Base-by-base conservation (phyloP, 306 rosid genomes). In the Casuarina equisetifolia region DNA sequence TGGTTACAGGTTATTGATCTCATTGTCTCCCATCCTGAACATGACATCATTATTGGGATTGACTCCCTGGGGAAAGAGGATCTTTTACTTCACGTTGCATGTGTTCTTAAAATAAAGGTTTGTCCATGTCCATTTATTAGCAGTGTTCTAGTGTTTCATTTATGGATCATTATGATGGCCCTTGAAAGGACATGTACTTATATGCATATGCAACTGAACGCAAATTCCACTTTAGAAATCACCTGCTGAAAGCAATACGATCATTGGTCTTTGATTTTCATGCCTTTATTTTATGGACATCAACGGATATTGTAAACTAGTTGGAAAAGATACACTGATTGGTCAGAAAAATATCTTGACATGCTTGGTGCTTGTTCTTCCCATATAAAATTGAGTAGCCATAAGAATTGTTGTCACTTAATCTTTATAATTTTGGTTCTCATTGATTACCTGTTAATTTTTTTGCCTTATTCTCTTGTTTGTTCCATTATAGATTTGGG, bases 51-150 rank as follows among this genome's bases (percentile, higher is more conserved):
- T 77, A 91, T 91, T 70, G 93, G 88, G 74, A 85, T 91, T 48
- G 89, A 89, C 82, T 62, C 86, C 74, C 54, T 89, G 71, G 97
- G 97, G 17, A 91, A 91, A 78, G 97, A 91, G 79, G 91, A 91
- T 79, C 94, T 89, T 51, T 79, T 91, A 81, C 85, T 84, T 74
- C 87, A 83, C 79, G 88, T 89, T 68, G 70, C 93, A 44, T 71
- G 48, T 44, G 88, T 40, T 17, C 97, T 91, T 69, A 58, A 86
- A 40, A 84, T 88, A n/a, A 88, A 86, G 93, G 96, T 91, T n/a
- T 63, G 85, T 83, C 59, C 74, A 20, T 49, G 40, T 40, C 61
- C 77, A 74, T 76, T 72, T 17, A 2, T 55, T 20, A 46, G 39
- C 20, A 35, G 48, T 13, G 19, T 6, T 20, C 50, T 5, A 36